These are phyloP conservation scores for Globisporangium okanoganense DNA, from an alignment of 352 stramenopile genomes.

Conservation along the genomic window DNA sequence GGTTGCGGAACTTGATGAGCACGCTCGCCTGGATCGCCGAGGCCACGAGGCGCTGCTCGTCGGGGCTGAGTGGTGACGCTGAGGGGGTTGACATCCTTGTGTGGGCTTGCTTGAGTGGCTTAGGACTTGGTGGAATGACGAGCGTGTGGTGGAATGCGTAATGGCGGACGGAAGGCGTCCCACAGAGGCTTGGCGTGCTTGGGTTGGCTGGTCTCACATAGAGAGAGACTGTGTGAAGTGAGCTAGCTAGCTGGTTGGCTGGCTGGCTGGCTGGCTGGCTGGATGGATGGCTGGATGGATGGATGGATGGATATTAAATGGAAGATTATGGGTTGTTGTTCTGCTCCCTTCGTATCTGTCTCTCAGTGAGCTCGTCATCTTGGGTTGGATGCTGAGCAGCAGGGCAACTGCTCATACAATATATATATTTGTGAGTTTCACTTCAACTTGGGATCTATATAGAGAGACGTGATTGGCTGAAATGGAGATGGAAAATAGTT, in stretches of 20 bases:
- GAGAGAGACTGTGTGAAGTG: too few relatives aligned
- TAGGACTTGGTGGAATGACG: not conserved
- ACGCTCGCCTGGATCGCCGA: conserved; percentile 9
- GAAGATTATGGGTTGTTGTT: conserved; percentile 1
- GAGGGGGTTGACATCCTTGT: not conserved
- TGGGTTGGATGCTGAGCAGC: not conserved
- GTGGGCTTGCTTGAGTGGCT: not conserved
- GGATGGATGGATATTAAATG: conserved; percentile 5
- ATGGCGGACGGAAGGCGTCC: not conserved
- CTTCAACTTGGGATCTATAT: conserved; percentile 1
- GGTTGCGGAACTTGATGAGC: conserved; percentile 14
- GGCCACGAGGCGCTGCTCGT: not conserved
- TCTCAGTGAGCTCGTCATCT: not conserved
- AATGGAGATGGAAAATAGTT: not conserved
- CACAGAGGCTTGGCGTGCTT: not conserved
- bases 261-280: too few relatives aligned
- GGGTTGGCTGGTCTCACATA: not conserved
- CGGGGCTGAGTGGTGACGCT: not conserved
- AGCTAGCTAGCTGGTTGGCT: too few relatives aligned
- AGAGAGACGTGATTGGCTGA: not conserved
- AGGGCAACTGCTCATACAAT: too few relatives aligned
- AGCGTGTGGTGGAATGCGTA: not conserved
- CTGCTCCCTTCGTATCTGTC: not conserved
- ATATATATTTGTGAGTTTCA: too few relatives aligned
- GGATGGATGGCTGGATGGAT: not conserved